Evolutionary conservation across 306 rosid genomes (phyloP).

Genomic region (Gleditsia sinensis): DNA sequence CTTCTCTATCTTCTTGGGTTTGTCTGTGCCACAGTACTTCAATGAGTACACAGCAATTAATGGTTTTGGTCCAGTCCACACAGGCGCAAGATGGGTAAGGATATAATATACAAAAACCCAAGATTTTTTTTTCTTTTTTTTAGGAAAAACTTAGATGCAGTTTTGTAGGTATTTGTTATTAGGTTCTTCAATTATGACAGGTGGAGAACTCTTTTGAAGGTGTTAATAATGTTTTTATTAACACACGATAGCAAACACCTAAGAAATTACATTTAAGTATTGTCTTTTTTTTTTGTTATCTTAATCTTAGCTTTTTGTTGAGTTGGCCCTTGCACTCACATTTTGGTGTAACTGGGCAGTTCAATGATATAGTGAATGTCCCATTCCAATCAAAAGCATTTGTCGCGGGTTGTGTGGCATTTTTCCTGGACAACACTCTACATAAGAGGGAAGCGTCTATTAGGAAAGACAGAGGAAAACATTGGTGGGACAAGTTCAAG

Average conservation of each 20-base stretch:
- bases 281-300: background rate
- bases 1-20: constrained; percentile 91
- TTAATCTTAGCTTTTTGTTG: background rate
- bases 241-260: background rate
- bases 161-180: background rate
- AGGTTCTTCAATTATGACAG: background rate
- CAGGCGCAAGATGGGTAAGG: constrained; percentile 87
- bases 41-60: constrained; percentile 82
- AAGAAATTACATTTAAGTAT: background rate
- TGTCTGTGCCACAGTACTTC: constrained; percentile 94
- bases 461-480: constrained; percentile 91
- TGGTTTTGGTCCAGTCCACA: constrained; percentile 93
- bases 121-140: background rate
- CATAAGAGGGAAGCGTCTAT: constrained; percentile 40
- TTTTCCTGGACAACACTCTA: constrained; percentile 85
- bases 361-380: constrained; percentile 95
- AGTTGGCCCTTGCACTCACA: constrained; percentile 18
- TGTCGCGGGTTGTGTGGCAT: constrained; percentile 84
- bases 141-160: background rate
- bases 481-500: constrained; percentile 96
- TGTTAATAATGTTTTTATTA: background rate
- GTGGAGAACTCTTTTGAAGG: background rate
- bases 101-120: background rate
- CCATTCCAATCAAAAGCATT: constrained; percentile 91
- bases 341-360: constrained; percentile 50